phyloP scores from a whole-genome alignment of 2,329 filamentous ascomycete genomes.

The Xylariaceae sp. region DNA sequence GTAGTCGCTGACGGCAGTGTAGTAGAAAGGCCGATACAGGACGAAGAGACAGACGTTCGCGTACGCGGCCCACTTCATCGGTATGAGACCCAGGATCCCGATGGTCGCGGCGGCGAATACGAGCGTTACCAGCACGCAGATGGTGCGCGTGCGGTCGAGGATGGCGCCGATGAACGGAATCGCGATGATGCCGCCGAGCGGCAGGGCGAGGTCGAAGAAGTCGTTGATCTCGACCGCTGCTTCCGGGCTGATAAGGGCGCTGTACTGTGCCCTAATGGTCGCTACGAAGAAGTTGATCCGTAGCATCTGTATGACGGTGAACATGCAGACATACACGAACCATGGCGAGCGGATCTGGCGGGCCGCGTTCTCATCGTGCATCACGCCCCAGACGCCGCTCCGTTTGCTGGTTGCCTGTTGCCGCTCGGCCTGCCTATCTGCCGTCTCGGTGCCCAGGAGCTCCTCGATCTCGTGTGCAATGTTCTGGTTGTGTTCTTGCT shows the following conservation, averaged over 20 bases:
- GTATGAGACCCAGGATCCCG: conserved; percentile 69
- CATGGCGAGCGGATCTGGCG: conserved; percentile 74
- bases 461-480: conserved; percentile 66
- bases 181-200: conserved; percentile 74
- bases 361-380: conserved; percentile 65
- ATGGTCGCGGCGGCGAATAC: conserved; percentile 68
- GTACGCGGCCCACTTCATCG: conserved; percentile 65
- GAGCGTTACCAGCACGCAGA: conserved; percentile 63
- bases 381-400: conserved; percentile 79
- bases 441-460: conserved; percentile 60
- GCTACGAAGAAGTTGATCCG: conserved; percentile 92
- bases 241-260: conserved; percentile 60
- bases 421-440: conserved; percentile 56
- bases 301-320: conserved; percentile 72
- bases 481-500: conserved; percentile 53
- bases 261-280: conserved; percentile 77
- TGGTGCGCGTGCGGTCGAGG: conserved; percentile 70
- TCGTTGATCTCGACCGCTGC: conserved; percentile 68
- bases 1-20: conserved; percentile 86
- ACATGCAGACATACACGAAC: conserved; percentile 78
- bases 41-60: conserved; percentile 74
- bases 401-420: conserved; percentile 65
- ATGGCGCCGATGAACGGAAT: conserved; percentile 81
- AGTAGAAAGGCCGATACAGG: conserved; percentile 81
- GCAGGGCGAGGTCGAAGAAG: conserved; percentile 81